Conservation (phyloP, 441 rosid species). For the Hura crepitans region DNA sequence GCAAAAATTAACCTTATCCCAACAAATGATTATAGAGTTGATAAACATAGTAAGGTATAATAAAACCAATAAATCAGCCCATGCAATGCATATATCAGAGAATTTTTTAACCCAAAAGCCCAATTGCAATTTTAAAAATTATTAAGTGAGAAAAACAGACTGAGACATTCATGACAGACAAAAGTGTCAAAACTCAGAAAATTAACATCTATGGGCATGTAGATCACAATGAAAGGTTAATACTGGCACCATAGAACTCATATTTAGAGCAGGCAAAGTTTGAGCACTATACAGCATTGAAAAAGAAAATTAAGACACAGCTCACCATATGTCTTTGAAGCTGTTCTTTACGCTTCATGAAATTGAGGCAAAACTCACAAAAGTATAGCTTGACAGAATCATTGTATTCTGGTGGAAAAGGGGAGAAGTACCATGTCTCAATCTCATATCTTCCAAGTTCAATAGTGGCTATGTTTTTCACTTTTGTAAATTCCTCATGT, state of each 20-base stretch:
- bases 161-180: too few relatives aligned
- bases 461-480: constrained; percentile 93
- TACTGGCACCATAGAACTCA: neutral
- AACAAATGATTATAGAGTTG: too few relatives aligned
- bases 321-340: constrained; percentile 99
- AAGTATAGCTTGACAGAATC: constrained; percentile 92
- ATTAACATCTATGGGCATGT: neutral
- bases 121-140: too few relatives aligned
- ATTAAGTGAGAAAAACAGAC: neutral
- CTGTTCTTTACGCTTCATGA: constrained; percentile 98
- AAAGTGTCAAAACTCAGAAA: neutral
- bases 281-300: constrained; percentile 8
- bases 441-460: constrained; percentile 99
- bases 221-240: neutral
- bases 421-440: constrained; percentile 99
- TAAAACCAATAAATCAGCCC: too few relatives aligned
- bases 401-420: constrained; percentile 97
- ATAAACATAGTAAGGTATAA: too few relatives aligned
- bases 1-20: too few relatives aligned
- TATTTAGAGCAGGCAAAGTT: constrained; percentile 2
- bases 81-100: too few relatives aligned
- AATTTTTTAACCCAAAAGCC: too few relatives aligned
- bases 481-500: constrained; percentile 98
- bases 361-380: constrained; percentile 98
- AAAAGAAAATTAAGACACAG: constrained; percentile 19